Evolutionary conservation across 192 early-diverging fungal genomes (phyloP), one percentile per base, ranked within the genome.

Genomic region (Jimgerdemannia flammicorona): DNA sequence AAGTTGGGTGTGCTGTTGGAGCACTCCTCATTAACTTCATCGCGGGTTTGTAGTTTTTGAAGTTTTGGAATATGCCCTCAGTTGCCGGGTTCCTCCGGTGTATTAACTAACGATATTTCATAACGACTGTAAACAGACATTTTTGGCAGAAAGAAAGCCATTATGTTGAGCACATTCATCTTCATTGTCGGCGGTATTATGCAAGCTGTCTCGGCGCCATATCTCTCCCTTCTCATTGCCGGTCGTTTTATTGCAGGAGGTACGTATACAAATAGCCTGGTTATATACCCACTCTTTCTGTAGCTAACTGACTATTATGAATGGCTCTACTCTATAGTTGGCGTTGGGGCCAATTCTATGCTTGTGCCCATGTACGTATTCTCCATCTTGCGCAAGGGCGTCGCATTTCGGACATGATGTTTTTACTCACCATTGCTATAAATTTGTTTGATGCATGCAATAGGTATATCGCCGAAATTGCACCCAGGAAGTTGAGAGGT

Each of bases 171-270:
- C 59, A 81, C 80, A 42, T 43, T 83, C 19, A 77, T 91, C 19
- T 95, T 94, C 76, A 72, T 81, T 19, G 54, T 93, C 64, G 94
- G 94, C 40, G 90, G 81, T 42, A 79, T 85, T 54, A 77, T 94
- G 43, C 94, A 95, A 75, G 81, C 86, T 11, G 75, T 73, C 29
- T 20, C 67, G 9, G 76, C 88, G 9, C 69, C 67, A n/a, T 82
- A 84, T 73, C 73, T 86, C 67, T 81, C 70, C 43, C 80, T 89
- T 72, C 85, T 94, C 71, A 84, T 88, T 43, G 82, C 75, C 66
- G 93, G 92, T 44, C 89, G 94, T n/a, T 86, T 92, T 76, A 77
- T 95, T 65, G 88, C 86, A 44, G 94, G 94, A 18, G 54, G 79
- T 80, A 69, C 75, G 70, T 68, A 44, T 59, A 43, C 18, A 66